phyloP scores from a whole-genome alignment of 306 rosid species.

The Pyrus communis region DNA sequence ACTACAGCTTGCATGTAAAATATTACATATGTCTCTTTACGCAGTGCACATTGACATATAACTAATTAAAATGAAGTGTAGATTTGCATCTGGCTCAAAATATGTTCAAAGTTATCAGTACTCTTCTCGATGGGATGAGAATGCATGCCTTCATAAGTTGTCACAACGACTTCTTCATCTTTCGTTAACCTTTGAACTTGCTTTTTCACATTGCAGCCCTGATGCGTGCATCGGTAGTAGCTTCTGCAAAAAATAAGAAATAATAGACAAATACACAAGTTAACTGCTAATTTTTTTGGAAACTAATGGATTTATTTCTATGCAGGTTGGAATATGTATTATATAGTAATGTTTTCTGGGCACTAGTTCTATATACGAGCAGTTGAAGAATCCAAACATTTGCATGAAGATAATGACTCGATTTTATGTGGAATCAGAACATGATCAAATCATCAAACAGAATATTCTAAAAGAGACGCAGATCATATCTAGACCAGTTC shows the following conservation, averaged over 20 bases:
- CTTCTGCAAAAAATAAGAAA: constrained; percentile 17
- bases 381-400: too few relatives aligned
- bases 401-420: too few relatives aligned
- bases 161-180: constrained; percentile 40
- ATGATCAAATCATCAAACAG: too few relatives aligned
- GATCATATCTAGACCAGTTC: not conserved
- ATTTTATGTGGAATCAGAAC: too few relatives aligned
- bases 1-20: not conserved
- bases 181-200: constrained; percentile 43
- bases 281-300: not conserved
- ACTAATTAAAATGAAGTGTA: constrained; percentile 17
- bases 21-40: not conserved
- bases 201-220: constrained; percentile 47
- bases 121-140: constrained; percentile 44
- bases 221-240: constrained; percentile 47
- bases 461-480: not conserved
- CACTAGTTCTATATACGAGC: too few relatives aligned
- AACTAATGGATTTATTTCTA: not conserved
- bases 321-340: not conserved
- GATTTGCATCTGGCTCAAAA: constrained; percentile 46
- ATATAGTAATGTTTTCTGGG: too few relatives aligned
- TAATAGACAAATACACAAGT: not conserved
- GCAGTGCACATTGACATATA: not conserved
- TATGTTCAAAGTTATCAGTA: constrained; percentile 48
- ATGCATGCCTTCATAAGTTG: constrained; percentile 49